phyloP scores from a whole-genome alignment of 805 yeast genomes.

The Schizosaccharomyces cryophilus region DNA sequence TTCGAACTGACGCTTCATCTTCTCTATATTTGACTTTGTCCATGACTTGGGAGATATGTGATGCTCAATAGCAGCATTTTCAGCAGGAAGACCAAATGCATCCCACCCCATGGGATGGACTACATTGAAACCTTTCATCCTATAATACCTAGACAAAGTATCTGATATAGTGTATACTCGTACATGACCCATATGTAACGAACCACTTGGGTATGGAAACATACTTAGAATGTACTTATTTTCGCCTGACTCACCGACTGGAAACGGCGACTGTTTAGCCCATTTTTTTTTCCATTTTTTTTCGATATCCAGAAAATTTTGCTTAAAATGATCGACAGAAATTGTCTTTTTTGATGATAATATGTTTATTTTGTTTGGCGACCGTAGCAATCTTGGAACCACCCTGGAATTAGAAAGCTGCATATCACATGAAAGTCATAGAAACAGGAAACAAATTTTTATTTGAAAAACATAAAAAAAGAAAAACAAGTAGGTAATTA shows the following conservation, averaged over 20 bases:
- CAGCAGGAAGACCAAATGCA: conserved; percentile 95
- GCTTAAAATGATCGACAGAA: neutral
- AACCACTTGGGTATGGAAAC: conserved; percentile 95
- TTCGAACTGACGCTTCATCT: conserved; percentile 66
- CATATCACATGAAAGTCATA: too few species aligned
- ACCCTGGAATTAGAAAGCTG: too few species aligned
- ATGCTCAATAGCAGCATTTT: conserved; percentile 85
- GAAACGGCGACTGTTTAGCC: neutral
- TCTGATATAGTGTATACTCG: conserved; percentile 84
- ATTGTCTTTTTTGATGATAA: too few species aligned
- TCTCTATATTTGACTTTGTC: conserved; percentile 59
- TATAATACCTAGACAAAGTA: conserved; percentile 49
- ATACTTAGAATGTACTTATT: conserved; percentile 48
- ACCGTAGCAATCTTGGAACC: too few species aligned
- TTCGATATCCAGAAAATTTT: neutral
- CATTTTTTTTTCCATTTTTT: neutral
- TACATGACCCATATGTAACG: conserved; percentile 78
- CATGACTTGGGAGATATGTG: conserved; percentile 55
- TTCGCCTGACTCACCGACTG: neutral
- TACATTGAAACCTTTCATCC: conserved; percentile 53
- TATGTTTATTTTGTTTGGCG: too few species aligned
- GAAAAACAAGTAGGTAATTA: too few species aligned
- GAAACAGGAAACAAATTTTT: too few species aligned
- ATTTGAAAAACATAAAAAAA: too few species aligned
- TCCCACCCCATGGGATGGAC: conserved; percentile 99